Conservation (phyloP, 306 rosid species). For the Biancaea sappan region DNA sequence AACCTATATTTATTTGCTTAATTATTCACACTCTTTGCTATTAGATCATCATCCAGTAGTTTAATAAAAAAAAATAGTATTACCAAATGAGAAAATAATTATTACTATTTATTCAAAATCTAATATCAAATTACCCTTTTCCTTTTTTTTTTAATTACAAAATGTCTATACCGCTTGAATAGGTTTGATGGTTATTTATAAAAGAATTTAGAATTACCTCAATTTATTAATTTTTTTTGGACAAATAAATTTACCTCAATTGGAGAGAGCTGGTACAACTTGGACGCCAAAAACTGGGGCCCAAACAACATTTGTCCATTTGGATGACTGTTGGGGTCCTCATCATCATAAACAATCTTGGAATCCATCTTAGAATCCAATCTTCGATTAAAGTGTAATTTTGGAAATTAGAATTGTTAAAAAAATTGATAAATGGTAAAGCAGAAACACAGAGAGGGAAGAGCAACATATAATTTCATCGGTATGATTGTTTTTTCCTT, state of each 20-base stretch:
- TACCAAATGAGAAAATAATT: too few relatives aligned
- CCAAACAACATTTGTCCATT: slow-evolving; percentile 27
- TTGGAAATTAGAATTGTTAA: not conserved
- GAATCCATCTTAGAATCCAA: slow-evolving; percentile 25
- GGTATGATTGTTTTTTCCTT: too few relatives aligned
- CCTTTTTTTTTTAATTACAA: too few relatives aligned
- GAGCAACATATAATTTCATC: not conserved
- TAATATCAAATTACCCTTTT: not conserved
- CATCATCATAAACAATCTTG: slow-evolving; percentile 1
- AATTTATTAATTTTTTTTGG: too few relatives aligned
- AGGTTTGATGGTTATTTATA: too few relatives aligned
- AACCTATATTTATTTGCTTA: too few relatives aligned
- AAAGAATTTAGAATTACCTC: too few relatives aligned
- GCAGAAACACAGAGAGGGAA: not conserved
- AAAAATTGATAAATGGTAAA: not conserved
- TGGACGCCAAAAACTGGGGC: slow-evolving; percentile 31
- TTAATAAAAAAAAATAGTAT: too few relatives aligned
- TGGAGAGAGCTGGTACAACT: slow-evolving; percentile 42
- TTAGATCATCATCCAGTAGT: too few relatives aligned
- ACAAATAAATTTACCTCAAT: slow-evolving; percentile 36
- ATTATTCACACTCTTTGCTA: too few relatives aligned
- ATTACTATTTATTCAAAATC: not conserved
- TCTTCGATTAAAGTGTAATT: not conserved
- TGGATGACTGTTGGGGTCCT: slow-evolving; percentile 7
- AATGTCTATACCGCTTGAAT: too few relatives aligned